Conservation (phyloP, 2,329 filamentous ascomycete species). For the Fusarium buxicola region DNA sequence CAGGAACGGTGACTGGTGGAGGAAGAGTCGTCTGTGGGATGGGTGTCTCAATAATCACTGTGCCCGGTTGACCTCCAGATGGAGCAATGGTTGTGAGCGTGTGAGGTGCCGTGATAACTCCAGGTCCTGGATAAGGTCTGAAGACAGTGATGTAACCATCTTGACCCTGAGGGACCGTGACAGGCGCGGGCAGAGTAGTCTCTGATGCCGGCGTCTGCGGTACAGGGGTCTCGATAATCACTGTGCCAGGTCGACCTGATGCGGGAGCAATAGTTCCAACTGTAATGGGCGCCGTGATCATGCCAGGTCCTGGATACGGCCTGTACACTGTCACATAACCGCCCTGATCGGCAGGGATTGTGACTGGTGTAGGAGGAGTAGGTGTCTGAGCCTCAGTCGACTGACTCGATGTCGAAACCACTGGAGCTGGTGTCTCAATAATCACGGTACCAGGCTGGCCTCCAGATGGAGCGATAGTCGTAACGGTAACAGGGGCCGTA, state of each 20-base stretch:
- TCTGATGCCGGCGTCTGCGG: not conserved
- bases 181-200: not conserved
- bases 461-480: conserved; percentile 20
- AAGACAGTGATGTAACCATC: conserved; percentile 9
- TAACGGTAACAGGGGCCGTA: conserved; percentile 26
- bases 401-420: not conserved
- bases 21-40: not conserved
- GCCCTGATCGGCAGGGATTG: conserved; percentile 12
- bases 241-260: conserved; percentile 3
- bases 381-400: not conserved
- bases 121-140: conserved; percentile 3
- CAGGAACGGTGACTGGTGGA: not conserved
- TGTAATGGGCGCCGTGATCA: conserved; percentile 8
- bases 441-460: conserved; percentile 33
- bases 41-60: conserved; percentile 25
- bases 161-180: not conserved
- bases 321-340: conserved; percentile 31
- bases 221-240: conserved; percentile 11
- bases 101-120: not conserved
- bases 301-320: conserved; percentile 22
- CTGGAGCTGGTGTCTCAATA: conserved; percentile 27
- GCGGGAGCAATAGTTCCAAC: conserved; percentile 2
- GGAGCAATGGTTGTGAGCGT: conserved; percentile 13
- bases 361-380: conserved; percentile 8
- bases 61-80: conserved; percentile 11